Percentiles rank a stretch among this genome's conserved stretches.
phyloP scores from a whole-genome alignment of 768 basidiomycete species.

The Pleurotus platypus region DNA sequence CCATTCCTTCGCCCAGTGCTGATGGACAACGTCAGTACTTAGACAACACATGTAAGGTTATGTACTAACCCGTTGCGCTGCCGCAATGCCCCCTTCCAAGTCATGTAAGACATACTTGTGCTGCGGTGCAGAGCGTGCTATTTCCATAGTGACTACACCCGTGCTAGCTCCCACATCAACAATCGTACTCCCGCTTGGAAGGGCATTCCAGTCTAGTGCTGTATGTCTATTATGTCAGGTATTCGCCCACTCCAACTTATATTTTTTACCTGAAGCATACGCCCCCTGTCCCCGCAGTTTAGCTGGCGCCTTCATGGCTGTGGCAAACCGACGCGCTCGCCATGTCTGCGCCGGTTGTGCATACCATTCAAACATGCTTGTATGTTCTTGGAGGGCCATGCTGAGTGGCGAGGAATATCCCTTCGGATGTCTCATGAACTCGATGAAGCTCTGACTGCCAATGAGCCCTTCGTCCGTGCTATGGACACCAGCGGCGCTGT shows the following conservation, averaged over 20 bases:
- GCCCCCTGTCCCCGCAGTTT: neutral
- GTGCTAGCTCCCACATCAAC: slow-evolving; percentile 28
- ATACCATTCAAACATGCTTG: slow-evolving; percentile 22
- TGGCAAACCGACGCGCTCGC: slow-evolving; percentile 22
- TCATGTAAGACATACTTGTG: slow-evolving; percentile 24
- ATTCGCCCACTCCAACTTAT: neutral
- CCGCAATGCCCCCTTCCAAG: slow-evolving; percentile 12
- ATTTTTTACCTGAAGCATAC: slow-evolving; percentile 1
- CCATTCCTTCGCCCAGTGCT: slow-evolving; percentile 9
- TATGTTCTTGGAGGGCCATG: slow-evolving; percentile 11
- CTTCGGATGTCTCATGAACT: slow-evolving; percentile 13
- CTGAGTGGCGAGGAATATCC: slow-evolving; percentile 1
- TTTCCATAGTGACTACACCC: slow-evolving; percentile 18
- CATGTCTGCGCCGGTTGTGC: slow-evolving; percentile 17
- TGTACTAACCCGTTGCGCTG: slow-evolving; percentile 10
- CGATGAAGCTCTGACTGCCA: slow-evolving; percentile 15
- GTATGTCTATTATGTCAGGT: neutral
- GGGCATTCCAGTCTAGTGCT: slow-evolving; percentile 22
- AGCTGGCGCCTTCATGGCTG: slow-evolving; percentile 25
- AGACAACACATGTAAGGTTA: too few relatives aligned
- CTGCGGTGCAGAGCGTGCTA: slow-evolving; percentile 16
- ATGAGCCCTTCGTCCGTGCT: slow-evolving; percentile 19
- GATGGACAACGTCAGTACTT: neutral
- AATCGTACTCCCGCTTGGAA: slow-evolving; percentile 17
- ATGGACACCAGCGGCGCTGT: neutral